Conservation (phyloP, 352 stramenopile genomes). For the Globisporangium abappressorium region DNA sequence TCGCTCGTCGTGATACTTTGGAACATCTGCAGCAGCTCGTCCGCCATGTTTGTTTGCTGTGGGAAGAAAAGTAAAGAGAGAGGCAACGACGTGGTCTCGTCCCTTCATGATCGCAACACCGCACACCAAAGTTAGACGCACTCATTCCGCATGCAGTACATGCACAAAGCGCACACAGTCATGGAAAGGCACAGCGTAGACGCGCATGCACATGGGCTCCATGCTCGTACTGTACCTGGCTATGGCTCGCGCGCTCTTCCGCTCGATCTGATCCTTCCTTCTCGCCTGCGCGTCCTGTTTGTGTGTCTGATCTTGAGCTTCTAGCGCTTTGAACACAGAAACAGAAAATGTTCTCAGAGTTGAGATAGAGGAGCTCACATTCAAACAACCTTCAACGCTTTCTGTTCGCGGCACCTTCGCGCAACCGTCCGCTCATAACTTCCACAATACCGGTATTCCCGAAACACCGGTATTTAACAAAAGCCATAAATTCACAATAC, state of each 20-base stretch:
- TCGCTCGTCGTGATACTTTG: slow-evolving; percentile 86
- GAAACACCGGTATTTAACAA: no score
- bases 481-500: no score
- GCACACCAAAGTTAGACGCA: neutral
- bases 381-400: neutral
- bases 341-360: slow-evolving; percentile 9
- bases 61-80: neutral
- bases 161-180: neutral
- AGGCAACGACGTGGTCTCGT: neutral
- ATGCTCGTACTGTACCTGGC: slow-evolving; percentile 2
- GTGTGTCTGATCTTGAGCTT: slow-evolving; percentile 8
- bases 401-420: neutral
- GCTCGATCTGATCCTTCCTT: neutral
- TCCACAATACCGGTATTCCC: neutral
- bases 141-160: neutral
- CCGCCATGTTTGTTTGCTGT: slow-evolving; percentile 41
- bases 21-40: slow-evolving; percentile 86
- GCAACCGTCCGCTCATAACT: neutral
- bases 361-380: neutral
- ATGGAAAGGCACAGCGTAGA: no score
- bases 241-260: neutral
- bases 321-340: neutral
- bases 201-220: no score
- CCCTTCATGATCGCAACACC: neutral
- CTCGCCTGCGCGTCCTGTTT: neutral